Base-by-base conservation (phyloP, 345 rosid genomes). In the Cardamine resedifolia region DNA sequence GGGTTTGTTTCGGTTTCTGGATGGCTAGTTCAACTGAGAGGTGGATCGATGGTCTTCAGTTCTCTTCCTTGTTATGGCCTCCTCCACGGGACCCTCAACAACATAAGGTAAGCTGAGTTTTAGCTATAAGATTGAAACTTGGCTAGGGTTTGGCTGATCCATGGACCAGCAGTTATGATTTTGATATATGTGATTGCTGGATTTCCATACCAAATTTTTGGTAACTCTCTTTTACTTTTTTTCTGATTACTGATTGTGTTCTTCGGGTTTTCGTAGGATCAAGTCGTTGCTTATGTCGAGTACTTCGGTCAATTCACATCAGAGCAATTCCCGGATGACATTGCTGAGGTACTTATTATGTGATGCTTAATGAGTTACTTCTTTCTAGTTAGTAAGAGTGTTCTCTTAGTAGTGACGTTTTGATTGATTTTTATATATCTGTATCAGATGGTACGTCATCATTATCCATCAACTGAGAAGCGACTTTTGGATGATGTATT, bases 11-110 rank as follows among this genome's bases (percentile, higher is more conserved):
- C n/a, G 44, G 34, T 51, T 12, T 3, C 39, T 58, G 28, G 64
- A 88, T 91, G 96, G 90, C 92, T 64, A 79, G 52, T 80, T 81
- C 88, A 68, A 84, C 89, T 38, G 97, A 84, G 86, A 84, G 95
- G 73, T 94, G 98, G 98, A 89, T 86, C 72, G 97, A 90, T 79
- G 90, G 97, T 43, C 96, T 94, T 75, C 90, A 85, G 56, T 86
- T 79, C 82, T 94, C 98, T 10, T 94, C 94, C 27, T 77, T 94
- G 70, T 90, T 90, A 73, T 80, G 97, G 88, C 86, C 90, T 79
- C 90, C 97, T 0, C 98, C 98, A 3, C 91, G 79, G 20, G 98
- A 89, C 77, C 82, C 80, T 39, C 85, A 80, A 47, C 94, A 90
- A 58, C 84, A 89, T 65, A 86, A 94, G 97, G 97, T 91, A 61